A percentile compares a stretch with the other conserved stretches of the same genome.
These are phyloP conservation scores for Tremella yokohamensis DNA, from an alignment of 768 basidiomycete species.

Conservation along the genomic window DNA sequence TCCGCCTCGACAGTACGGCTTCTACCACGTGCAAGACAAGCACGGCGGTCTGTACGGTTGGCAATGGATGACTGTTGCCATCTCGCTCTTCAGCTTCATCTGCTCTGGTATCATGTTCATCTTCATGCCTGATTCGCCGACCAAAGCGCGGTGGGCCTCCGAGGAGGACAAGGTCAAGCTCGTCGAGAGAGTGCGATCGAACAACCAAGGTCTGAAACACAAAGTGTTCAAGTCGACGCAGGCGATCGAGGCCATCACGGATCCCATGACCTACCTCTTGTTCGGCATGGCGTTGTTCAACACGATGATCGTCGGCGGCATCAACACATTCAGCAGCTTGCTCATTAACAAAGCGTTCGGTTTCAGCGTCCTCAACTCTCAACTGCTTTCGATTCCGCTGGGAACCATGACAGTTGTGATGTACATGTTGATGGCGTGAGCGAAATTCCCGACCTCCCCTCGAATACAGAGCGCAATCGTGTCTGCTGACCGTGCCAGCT, in stretches of 20 bases:
- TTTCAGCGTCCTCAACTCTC: conserved; percentile 51
- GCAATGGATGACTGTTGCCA: conserved; percentile 20
- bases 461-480: neutral
- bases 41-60: conserved; percentile 14
- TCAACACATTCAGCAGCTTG: conserved; percentile 13
- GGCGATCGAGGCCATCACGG: conserved; percentile 54
- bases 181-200: conserved; percentile 57
- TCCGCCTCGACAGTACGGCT: conserved; percentile 2
- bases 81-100: conserved; percentile 15
- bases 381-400: conserved; percentile 17
- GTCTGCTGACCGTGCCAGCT: conserved; percentile 12
- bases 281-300: conserved; percentile 56
- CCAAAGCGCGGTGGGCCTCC: conserved; percentile 11
- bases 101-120: conserved; percentile 7
- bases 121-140: conserved; percentile 22
- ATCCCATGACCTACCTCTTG: conserved; percentile 56
- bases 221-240: conserved; percentile 53
- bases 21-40: conserved; percentile 14
- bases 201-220: conserved; percentile 58
- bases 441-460: neutral
- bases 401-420: neutral
- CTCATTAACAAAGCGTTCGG: conserved; percentile 19
- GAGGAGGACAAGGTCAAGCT: conserved; percentile 56
- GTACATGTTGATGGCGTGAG: conserved; percentile 15
- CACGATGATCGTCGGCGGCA: conserved; percentile 12